Conservation (phyloP, 768 basidiomycete species). For the Phaffia tasmanica region DNA sequence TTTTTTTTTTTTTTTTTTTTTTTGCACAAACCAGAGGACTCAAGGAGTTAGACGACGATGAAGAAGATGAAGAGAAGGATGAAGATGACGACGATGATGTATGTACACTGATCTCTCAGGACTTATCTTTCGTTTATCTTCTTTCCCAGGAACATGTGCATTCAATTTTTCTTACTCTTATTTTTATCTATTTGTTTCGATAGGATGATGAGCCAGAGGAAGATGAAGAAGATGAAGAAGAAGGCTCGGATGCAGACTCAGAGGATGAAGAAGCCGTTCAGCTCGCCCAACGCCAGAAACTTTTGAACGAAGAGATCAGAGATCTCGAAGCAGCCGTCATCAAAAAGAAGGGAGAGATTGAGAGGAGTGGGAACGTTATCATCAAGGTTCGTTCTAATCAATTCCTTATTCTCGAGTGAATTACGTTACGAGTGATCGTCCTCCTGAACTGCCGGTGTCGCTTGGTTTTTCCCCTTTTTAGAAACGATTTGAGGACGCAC, state of each 20-base stretch:
- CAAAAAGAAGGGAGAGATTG: constrained; percentile 73
- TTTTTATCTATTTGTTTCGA: neutral
- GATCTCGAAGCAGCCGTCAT: constrained; percentile 78
- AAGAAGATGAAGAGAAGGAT: constrained; percentile 50
- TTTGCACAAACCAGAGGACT: constrained; percentile 5
- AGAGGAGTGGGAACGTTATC: constrained; percentile 71
- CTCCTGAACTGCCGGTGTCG: neutral
- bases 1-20: no score
- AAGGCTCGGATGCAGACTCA: constrained; percentile 62
- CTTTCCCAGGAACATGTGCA: neutral
- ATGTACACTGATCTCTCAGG: constrained; percentile 32
- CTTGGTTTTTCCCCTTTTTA: constrained; percentile 34
- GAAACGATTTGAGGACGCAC: constrained; percentile 87
- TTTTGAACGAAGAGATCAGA: constrained; percentile 76
- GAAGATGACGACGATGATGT: constrained; percentile 52
- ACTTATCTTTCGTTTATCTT: neutral
- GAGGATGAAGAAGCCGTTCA: constrained; percentile 32
- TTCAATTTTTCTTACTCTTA: neutral
- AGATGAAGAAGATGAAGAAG: constrained; percentile 53
- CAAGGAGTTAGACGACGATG: constrained; percentile 24
- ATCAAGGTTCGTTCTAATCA: constrained; percentile 51
- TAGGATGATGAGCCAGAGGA: constrained; percentile 41
- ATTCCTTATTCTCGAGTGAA: neutral
- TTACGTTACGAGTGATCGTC: neutral
- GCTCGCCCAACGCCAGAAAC: constrained; percentile 45